phyloP scores from a whole-genome alignment of 148 eudicot species.

The Diospyros kaki region DNA sequence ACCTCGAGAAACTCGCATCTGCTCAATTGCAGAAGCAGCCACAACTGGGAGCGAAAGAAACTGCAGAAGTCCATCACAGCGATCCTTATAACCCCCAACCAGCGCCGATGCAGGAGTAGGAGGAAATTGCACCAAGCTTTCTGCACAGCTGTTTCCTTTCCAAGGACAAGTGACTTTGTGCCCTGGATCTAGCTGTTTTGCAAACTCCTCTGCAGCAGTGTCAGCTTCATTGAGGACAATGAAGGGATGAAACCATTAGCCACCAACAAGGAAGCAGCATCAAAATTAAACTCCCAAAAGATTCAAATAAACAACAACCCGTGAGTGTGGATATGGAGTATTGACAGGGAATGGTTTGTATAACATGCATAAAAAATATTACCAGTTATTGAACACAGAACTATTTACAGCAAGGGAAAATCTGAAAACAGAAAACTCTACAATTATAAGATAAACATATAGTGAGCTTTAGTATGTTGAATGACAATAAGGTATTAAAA shows the following conservation, averaged over 20 bases:
- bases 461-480: no score
- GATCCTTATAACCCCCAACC: conserved; percentile 93
- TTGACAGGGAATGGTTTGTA: not conserved
- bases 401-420: not conserved
- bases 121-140: conserved; percentile 97
- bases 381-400: not conserved
- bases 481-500: no score
- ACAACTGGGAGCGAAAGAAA: conserved; percentile 83
- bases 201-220: conserved; percentile 65
- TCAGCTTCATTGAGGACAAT: conserved; percentile 44
- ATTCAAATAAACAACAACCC: not conserved
- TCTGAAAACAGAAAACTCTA: not conserved
- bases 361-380: not conserved
- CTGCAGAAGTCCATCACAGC: conserved; percentile 95
- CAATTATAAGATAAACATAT: not conserved
- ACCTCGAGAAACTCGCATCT: conserved; percentile 60
- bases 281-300: not conserved
- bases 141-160: conserved; percentile 91
- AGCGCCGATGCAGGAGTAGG: conserved; percentile 96
- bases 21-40: conserved; percentile 78
- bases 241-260: conserved; percentile 13
- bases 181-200: conserved; percentile 67
- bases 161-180: conserved; percentile 83
- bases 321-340: not conserved
- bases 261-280: conserved; percentile 11